Evolutionary conservation across 2,329 filamentous ascomycete species (phyloP).

Genomic region (Talaromyces islandicus): DNA sequence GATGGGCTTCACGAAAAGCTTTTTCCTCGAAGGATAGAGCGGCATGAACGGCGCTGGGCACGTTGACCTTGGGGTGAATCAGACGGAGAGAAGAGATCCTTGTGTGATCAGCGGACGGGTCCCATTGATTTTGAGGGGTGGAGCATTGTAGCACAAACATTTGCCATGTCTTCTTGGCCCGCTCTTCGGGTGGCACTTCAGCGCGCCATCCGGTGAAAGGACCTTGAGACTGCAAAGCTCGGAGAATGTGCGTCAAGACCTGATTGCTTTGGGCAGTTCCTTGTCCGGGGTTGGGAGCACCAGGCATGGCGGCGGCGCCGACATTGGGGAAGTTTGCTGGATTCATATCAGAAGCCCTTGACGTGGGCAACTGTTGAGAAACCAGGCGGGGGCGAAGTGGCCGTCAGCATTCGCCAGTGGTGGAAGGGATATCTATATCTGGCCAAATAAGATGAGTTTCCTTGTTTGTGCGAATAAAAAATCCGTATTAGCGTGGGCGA

Average conservation of each 20-base stretch:
- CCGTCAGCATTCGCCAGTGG: slow-evolving; percentile 31
- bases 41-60: slow-evolving; percentile 32
- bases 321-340: slow-evolving; percentile 33
- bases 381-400: slow-evolving; percentile 23
- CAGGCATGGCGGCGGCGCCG: slow-evolving; percentile 26
- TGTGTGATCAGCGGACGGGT: slow-evolving; percentile 7
- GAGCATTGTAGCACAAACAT: slow-evolving; percentile 28
- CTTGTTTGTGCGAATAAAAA: too few species aligned
- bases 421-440: too few species aligned
- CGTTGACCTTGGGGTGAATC: slow-evolving; percentile 36
- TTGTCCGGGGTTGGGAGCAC: slow-evolving; percentile 25
- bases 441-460: too few species aligned
- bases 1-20: slow-evolving; percentile 36
- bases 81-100: slow-evolving; percentile 43
- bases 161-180: slow-evolving; percentile 38
- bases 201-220: slow-evolving; percentile 41
- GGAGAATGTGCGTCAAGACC: slow-evolving; percentile 34
- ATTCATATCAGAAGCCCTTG: slow-evolving; percentile 38
- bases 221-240: slow-evolving; percentile 35
- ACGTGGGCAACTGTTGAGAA: slow-evolving; percentile 31
- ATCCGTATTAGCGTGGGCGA: too few species aligned
- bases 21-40: slow-evolving; percentile 42
- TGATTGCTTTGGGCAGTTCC: slow-evolving; percentile 31
- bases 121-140: background rate
- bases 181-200: slow-evolving; percentile 32